These are phyloP conservation scores for Polychytrium aggregatum DNA, from an alignment of 192 early-diverging fungal species.

Conservation along the genomic window DNA sequence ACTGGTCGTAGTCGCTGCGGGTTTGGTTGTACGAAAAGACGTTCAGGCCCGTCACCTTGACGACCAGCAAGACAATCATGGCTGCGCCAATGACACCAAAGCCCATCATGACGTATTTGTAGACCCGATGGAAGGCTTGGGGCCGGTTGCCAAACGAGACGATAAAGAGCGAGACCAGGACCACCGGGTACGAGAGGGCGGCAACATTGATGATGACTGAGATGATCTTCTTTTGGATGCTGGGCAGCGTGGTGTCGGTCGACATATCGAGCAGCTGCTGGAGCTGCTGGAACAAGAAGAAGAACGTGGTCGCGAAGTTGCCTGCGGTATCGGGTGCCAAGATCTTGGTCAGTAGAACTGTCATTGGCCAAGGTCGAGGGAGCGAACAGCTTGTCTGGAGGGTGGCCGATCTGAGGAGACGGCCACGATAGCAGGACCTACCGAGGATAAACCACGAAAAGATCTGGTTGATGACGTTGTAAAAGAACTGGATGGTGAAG, in stretches of 20 bases:
- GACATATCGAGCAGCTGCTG: constrained; percentile 14
- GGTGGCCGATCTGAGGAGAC: too few relatives aligned
- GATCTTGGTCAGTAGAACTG: too few relatives aligned
- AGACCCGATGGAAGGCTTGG: constrained; percentile 24
- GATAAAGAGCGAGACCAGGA: constrained; percentile 27
- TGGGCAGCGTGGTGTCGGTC: constrained; percentile 2
- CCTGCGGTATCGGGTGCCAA: constrained; percentile 10
- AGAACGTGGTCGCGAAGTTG: constrained; percentile 26
- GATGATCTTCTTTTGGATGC: constrained; percentile 8
- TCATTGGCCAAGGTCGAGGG: background rate
- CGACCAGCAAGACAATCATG: constrained; percentile 23
- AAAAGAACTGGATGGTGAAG: constrained; percentile 56
- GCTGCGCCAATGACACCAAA: constrained; percentile 25
- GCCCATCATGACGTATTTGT: constrained; percentile 19
- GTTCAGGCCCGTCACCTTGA: constrained; percentile 12
- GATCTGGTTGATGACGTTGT: constrained; percentile 42
- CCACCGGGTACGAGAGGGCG: constrained; percentile 16
- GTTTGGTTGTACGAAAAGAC: background rate
- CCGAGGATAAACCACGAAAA: constrained; percentile 38
- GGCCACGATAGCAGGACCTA: constrained; percentile 8
- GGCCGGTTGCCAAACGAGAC: constrained; percentile 39
- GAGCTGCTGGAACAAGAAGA: constrained; percentile 34
- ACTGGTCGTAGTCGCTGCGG: background rate
- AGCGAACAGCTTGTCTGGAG: too few relatives aligned
- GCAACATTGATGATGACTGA: constrained; percentile 10